Conservation (phyloP, 225 moss, liverwort and hornwort genomes). For the Pseudisothecium myosuroides region DNA sequence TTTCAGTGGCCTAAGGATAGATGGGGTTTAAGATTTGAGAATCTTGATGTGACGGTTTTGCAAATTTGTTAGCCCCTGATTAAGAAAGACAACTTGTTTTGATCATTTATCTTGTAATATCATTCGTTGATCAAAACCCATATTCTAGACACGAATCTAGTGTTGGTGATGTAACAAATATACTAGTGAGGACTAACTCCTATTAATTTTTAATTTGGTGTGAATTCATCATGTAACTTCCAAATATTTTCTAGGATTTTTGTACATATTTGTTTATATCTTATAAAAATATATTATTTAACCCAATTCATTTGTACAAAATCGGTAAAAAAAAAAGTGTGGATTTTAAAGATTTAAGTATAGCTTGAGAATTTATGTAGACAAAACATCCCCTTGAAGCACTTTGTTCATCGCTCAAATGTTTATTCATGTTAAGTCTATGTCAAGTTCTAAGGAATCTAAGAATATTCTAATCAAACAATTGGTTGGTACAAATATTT, state of each 20-base stretch:
- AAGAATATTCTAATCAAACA: fast-evolving
- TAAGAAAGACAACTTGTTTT: too few species aligned
- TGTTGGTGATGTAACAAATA: too few species aligned
- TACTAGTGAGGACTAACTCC: too few species aligned
- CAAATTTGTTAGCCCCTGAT: too few species aligned
- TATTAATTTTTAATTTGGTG: too few species aligned
- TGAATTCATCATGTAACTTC: too few species aligned
- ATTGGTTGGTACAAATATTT: too few species aligned
- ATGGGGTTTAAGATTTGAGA: too few species aligned
- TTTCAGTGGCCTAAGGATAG: neutral
- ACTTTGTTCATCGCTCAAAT: neutral
- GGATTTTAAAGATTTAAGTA: neutral
- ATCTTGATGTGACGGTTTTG: too few species aligned
- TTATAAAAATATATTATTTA: neutral
- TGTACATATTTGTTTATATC: neutral
- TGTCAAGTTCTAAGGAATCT: neutral
- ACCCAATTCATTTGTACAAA: neutral
- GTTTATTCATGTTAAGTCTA: neutral
- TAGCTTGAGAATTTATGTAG: neutral
- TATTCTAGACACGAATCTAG: too few species aligned
- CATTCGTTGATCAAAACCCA: too few species aligned
- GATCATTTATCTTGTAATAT: too few species aligned
- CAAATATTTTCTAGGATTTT: neutral
- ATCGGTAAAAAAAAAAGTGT: fast-evolving
- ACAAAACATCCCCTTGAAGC: neutral